Evolutionary conservation across 805 yeast genomes (phyloP), one percentile per base, ranked within the genome.

Genomic region (Barnettozyma californica): DNA sequence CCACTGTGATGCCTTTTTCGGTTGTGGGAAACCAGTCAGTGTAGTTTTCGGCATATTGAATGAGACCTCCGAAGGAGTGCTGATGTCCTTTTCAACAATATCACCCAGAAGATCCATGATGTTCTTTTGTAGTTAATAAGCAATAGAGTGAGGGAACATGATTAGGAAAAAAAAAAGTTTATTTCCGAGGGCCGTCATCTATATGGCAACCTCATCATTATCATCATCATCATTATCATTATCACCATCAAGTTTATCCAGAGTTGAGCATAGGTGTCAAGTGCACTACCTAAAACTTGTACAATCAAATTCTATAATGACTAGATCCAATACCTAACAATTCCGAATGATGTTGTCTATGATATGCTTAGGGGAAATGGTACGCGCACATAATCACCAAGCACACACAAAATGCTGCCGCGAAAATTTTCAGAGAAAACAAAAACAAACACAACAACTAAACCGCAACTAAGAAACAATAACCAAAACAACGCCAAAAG

Each of bases 61-160:
- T 72, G 96, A 87, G 64, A 97, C 97, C 14, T 89, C 74, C 66
- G 85, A 95, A 45, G 98, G 97, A 70, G 97, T 96, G 52, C 83
- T 95, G 2, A 81, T 89, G 51, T 94, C 92, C 65, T 74, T 91
- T 60, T 92, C 84, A 63, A 97, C 92, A 64, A 92, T 92, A 48
- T 84, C 92, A 27, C 96, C 89, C 66, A 66, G 77, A 44, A 98
- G 96, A 41, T 92, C 98, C 98, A 77, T 78, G 31, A 88, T 79
- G 71, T 9, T 3, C 33, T 41, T 13, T 21, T 48, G 47, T 23
- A 29, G 16, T 14, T 29, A 13, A 13, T 29, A 14, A 11, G 8
- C 16, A 13, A 29, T n/a, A n/a, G n/a, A n/a, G n/a, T n/a, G n/a
- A 29, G 33, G 14, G 16, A 29, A 29, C 33, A 4, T 29, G 25